Evolutionary conservation across 2,329 filamentous ascomycete genomes (phyloP), one percentile per base, ranked within the genome.

Genomic region (Paraphaeosphaeria minitans): DNA sequence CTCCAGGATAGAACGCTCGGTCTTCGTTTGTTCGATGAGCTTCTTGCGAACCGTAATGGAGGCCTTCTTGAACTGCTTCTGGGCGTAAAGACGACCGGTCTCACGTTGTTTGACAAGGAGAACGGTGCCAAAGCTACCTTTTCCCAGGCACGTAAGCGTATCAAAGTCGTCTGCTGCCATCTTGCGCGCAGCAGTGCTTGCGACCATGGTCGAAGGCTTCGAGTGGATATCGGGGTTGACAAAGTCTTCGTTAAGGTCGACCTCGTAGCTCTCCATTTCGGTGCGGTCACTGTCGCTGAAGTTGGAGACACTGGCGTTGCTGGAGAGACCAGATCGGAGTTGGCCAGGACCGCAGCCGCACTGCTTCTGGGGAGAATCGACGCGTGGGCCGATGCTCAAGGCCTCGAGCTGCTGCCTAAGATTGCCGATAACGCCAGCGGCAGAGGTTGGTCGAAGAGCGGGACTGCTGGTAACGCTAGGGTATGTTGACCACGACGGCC

Each of bases 41-140:
- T 93, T 93, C 83, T 97, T 97, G 79, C 97, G 93, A 41, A 99
- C 92, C 0, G 93, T 92, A 53, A 99, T 82, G 9, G 93, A 96
- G 0, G 96, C 95, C 80, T 99, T 99, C 77, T 94, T 95, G 80
- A 99, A 95, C 78, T 98, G 94, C 82, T 99, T 99, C 81, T 99
- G 96, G 0, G 95, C 96, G 72, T 93, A 99, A 5, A 99, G 85
- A 45, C 91, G 89, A 43, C 95, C 95, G 1, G 93, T 97, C 31
- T 87, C 81, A 52, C 87, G 87, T 79, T 99, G 94, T 79, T 93
- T 95, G 61, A 99, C 96, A 29, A 99, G 84, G 47, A 97, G 81
- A 12, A 99, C 96, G 0, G 94, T 99, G 37, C 95, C 95, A 74
- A 95, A 99, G 14, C 95, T 93, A 50, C 95, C 95, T 75, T 98